Percentiles rank a stretch among this genome's conserved stretches.
Conservation (phyloP, 106 monocot genomes). For the Dendrobium huoshanense region DNA sequence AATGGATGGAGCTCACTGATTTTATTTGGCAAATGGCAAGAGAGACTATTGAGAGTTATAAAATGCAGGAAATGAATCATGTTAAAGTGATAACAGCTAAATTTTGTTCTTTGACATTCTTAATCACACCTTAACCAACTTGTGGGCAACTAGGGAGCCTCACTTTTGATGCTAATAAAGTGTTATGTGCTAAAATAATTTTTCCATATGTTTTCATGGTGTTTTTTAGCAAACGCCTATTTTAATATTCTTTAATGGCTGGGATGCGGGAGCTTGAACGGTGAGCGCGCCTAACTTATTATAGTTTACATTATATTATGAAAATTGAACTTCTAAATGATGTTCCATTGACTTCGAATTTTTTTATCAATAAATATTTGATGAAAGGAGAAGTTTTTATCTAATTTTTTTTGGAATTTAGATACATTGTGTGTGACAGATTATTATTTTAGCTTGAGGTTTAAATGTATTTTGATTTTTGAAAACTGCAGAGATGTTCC, state of each 20-base stretch:
- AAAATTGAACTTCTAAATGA: background rate
- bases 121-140: background rate
- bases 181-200: background rate
- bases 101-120: background rate
- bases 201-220: background rate
- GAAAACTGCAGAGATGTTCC: conserved; percentile 63
- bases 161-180: too few relatives aligned
- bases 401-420: background rate
- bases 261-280: background rate
- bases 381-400: background rate
- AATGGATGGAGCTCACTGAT: background rate
- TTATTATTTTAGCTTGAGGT: background rate
- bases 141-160: background rate
- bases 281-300: background rate
- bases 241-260: background rate
- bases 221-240: background rate
- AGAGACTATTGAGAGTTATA: background rate
- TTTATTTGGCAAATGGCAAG: background rate
- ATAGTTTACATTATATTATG: background rate
- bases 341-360: background rate
- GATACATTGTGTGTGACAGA: background rate
- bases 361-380: background rate
- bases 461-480: background rate
- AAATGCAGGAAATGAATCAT: background rate
- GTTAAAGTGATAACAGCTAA: background rate